Evolutionary conservation across 2,329 filamentous ascomycete species (phyloP).

Genomic region (Aspergillus terreus): DNA sequence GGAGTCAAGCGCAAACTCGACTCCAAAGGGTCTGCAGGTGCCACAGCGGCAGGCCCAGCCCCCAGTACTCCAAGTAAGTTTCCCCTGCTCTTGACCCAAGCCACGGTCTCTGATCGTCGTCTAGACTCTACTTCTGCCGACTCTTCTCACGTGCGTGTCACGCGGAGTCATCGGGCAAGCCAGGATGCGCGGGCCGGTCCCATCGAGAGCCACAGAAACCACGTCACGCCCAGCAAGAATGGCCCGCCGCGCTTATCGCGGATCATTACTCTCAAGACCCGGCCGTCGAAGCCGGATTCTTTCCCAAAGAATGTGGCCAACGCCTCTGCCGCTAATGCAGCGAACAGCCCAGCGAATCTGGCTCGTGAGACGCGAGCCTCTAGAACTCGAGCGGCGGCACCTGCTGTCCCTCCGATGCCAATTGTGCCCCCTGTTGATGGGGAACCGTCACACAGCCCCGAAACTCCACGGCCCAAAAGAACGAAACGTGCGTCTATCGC

Average conservation of each 20-base stretch:
- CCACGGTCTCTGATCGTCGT: constrained; percentile 8
- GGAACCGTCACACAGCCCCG: constrained; percentile 16
- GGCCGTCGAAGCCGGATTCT: constrained; percentile 11
- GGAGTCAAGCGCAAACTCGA: constrained; percentile 34
- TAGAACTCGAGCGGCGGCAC: constrained; percentile 14
- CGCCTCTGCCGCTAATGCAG: constrained; percentile 6
- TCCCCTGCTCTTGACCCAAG: not conserved
- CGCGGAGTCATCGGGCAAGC: constrained; percentile 21
- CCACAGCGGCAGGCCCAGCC: constrained; percentile 15
- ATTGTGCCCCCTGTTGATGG: constrained; percentile 12
- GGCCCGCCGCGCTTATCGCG: constrained; percentile 17
- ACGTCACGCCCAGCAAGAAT: constrained; percentile 5
- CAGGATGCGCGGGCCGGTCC: constrained; percentile 20
- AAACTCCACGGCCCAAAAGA: constrained; percentile 31
- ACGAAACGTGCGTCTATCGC: constrained; percentile 25
- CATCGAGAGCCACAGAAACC: constrained; percentile 15
- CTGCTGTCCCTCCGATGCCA: not conserved
- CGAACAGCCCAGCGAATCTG: constrained; percentile 6
- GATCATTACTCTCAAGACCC: constrained; percentile 21
- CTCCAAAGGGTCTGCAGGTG: constrained; percentile 18
- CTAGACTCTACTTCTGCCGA: constrained; percentile 16
- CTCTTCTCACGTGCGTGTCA: constrained; percentile 17
- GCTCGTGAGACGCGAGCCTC: constrained; percentile 22
- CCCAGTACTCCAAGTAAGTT: constrained; percentile 23
- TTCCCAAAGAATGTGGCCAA: constrained; percentile 7